Evolutionary conservation across 305 asterid genomes (phyloP).

Genomic region (Solanum hybrid): DNA sequence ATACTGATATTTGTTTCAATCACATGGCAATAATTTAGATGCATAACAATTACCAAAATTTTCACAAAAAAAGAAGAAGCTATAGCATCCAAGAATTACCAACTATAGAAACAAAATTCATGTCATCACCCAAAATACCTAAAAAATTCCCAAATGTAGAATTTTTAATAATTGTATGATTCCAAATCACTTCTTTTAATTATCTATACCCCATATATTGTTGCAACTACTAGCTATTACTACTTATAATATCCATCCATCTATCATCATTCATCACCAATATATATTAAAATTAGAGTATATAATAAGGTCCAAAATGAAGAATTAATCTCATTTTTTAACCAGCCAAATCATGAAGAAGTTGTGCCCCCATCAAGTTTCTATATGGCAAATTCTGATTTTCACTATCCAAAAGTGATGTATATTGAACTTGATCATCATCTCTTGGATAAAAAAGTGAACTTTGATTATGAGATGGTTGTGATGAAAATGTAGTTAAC

Average conservation of each 20-base stretch:
- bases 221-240: background rate
- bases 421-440: slow-evolving; percentile 41
- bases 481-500: slow-evolving; percentile 37
- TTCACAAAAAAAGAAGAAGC: background rate
- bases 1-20: background rate
- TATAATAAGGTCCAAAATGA: background rate
- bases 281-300: background rate
- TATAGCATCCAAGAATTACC: slow-evolving; percentile 7
- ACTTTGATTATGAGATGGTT: slow-evolving; percentile 37
- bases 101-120: slow-evolving; percentile 2
- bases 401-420: slow-evolving; percentile 71
- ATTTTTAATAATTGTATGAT: background rate
- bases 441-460: slow-evolving; percentile 56
- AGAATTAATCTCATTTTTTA: background rate
- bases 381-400: slow-evolving; percentile 69
- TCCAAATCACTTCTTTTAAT: background rate
- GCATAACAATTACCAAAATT: background rate
- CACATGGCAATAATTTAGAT: background rate
- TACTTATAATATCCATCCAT: background rate
- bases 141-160: background rate
- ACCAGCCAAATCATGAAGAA: slow-evolving; percentile 90
- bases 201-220: slow-evolving; percentile 1
- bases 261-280: background rate
- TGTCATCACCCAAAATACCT: background rate
- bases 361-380: slow-evolving; percentile 88